Conservation (phyloP, 306 rosid species). For the Hippophae tibetana region DNA sequence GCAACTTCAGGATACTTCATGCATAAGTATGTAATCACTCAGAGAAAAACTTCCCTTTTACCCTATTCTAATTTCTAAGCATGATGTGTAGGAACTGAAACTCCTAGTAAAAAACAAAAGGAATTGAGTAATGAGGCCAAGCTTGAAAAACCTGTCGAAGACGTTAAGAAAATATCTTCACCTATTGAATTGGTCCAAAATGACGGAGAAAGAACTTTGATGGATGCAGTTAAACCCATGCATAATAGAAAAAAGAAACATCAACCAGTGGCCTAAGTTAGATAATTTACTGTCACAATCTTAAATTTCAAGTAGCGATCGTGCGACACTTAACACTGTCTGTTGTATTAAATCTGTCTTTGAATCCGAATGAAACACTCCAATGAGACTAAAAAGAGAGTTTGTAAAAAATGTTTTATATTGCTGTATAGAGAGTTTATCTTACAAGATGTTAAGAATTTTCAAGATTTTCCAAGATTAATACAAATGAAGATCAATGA, state of each 20-base stretch:
- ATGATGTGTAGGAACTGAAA: conserved; percentile 36
- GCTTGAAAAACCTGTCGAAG: conserved; percentile 33
- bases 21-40: too few species aligned
- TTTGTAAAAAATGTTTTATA: too few species aligned
- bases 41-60: not conserved
- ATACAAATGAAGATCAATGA: too few species aligned
- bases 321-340: too few species aligned
- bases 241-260: conserved; percentile 49
- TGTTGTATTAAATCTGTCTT: too few species aligned
- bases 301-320: too few species aligned
- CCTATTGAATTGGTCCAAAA: conserved; percentile 19
- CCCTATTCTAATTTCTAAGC: not conserved
- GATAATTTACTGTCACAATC: too few species aligned
- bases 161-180: conserved; percentile 22
- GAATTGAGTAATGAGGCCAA: conserved; percentile 27
- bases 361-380: too few species aligned
- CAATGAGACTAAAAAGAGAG: too few species aligned
- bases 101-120: conserved; percentile 22
- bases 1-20: not conserved
- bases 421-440: too few species aligned
- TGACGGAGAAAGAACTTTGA: conserved; percentile 47
- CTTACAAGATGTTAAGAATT: too few species aligned
- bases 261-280: conserved; percentile 31
- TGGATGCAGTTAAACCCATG: conserved; percentile 79
- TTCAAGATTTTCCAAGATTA: too few species aligned